Evolutionary conservation across 768 basidiomycete genomes (phyloP).

Genomic region (Pleurotus platypus): DNA sequence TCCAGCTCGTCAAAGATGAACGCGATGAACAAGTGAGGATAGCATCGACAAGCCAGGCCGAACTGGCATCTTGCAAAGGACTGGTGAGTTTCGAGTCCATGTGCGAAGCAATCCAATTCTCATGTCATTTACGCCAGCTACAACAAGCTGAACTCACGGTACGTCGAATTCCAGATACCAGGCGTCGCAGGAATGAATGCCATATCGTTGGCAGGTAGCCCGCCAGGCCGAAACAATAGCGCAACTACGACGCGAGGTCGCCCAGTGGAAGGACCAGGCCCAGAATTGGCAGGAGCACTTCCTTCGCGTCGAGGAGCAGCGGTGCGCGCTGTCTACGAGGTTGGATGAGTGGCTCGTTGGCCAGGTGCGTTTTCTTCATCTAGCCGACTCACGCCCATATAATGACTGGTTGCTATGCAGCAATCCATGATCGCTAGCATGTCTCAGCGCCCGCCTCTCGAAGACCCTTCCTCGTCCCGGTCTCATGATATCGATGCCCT

Average conservation of each 20-base stretch:
- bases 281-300: conserved; percentile 81
- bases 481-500: neutral
- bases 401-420: neutral
- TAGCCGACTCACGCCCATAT: neutral
- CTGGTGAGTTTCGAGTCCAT: conserved; percentile 33
- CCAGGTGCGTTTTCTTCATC: conserved; percentile 30
- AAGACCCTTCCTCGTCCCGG: conserved; percentile 4
- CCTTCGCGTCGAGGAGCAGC: conserved; percentile 67
- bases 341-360: conserved; percentile 58
- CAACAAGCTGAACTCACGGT: conserved; percentile 58
- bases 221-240: conserved; percentile 60
- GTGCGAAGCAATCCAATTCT: neutral
- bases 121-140: conserved; percentile 28
- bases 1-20: conserved; percentile 24
- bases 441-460: neutral
- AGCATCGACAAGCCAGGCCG: conserved; percentile 39
- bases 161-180: conserved; percentile 12
- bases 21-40: conserved; percentile 40
- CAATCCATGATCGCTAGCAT: neutral
- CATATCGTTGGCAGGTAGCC: conserved; percentile 34
- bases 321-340: conserved; percentile 51
- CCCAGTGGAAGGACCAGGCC: conserved; percentile 75
- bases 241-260: conserved; percentile 59
- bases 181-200: neutral
- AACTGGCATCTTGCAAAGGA: conserved; percentile 51